Percentiles rank a stretch among this genome's conserved stretches.
Conservation (phyloP, 2,329 filamentous ascomycete genomes). For the Ceratocystis papillata region DNA sequence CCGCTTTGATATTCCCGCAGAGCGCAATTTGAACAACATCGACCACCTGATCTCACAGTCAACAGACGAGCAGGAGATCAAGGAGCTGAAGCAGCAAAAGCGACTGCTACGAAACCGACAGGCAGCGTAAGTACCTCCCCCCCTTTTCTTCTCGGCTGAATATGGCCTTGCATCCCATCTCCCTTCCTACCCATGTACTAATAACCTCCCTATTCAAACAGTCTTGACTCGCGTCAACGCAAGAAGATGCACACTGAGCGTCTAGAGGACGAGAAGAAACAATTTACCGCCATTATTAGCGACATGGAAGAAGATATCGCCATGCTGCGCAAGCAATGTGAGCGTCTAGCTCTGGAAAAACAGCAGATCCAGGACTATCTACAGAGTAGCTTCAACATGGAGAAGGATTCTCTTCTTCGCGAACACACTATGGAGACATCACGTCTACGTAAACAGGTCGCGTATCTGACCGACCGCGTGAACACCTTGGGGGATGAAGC, state of each 20-base stretch:
- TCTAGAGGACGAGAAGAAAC: constrained; percentile 93
- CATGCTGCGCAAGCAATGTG: constrained; percentile 56
- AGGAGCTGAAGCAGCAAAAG: constrained; percentile 98
- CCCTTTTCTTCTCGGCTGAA: constrained; percentile 25
- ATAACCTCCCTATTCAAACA: constrained; percentile 32
- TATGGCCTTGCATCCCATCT: constrained; percentile 22
- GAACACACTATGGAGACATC: constrained; percentile 81
- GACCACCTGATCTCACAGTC: constrained; percentile 83
- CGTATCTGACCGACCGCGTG: constrained; percentile 63
- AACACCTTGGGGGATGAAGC: constrained; percentile 50
- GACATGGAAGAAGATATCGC: constrained; percentile 68
- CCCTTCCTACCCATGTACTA: not conserved
- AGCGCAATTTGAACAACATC: constrained; percentile 88
- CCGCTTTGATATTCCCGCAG: constrained; percentile 89
- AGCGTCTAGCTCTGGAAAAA: constrained; percentile 61
- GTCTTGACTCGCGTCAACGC: constrained; percentile 87
- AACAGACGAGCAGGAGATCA: constrained; percentile 83
- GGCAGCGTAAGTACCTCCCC: constrained; percentile 63
- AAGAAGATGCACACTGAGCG: constrained; percentile 98
- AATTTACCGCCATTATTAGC: constrained; percentile 64
- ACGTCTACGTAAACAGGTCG: constrained; percentile 85
- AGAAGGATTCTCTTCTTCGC: constrained; percentile 87
- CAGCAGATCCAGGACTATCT: constrained; percentile 65
- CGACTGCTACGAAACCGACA: constrained; percentile 87
- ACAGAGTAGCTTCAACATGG: constrained; percentile 60